These are phyloP conservation scores for Suhomyces ambrosiae DNA, from an alignment of 1,139 yeast genomes.

Conservation along the genomic window DNA sequence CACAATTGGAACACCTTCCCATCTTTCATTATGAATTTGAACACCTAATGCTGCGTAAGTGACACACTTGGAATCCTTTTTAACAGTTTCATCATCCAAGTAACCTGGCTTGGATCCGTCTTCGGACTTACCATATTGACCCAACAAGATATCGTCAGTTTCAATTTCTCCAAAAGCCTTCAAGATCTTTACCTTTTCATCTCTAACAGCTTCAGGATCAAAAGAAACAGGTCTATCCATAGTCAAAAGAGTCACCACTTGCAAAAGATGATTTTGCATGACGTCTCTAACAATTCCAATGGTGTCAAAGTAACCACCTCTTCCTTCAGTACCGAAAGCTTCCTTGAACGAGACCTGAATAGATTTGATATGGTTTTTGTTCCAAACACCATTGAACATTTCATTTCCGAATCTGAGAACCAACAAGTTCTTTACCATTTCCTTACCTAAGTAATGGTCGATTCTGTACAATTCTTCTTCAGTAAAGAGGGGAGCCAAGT, in stretches of 20 bases:
- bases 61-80: constrained; percentile 77
- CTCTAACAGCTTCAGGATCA: constrained; percentile 91
- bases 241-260: constrained; percentile 85
- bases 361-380: constrained; percentile 70
- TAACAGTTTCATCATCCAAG: constrained; percentile 91
- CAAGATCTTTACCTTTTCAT: constrained; percentile 91
- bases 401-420: constrained; percentile 90
- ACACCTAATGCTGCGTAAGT: constrained; percentile 88
- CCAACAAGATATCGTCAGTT: constrained; percentile 68
- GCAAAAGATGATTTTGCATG: constrained; percentile 95
- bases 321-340: constrained; percentile 96
- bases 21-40: constrained; percentile 84
- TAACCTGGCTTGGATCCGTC: constrained; percentile 92
- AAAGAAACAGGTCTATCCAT: constrained; percentile 95
- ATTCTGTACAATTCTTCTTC: constrained; percentile 94
- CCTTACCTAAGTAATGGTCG: constrained; percentile 97
- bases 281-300: constrained; percentile 98
- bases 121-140: constrained; percentile 82
- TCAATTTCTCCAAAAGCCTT: constrained; percentile 77
- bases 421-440: constrained; percentile 91
- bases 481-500: constrained; percentile 79
- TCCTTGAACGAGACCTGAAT: constrained; percentile 93
- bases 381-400: constrained; percentile 85
- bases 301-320: constrained; percentile 96
- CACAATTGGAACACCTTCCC: constrained; percentile 98